Percentiles rank a stretch among this genome's conserved stretches.
Conservation (phyloP, 1,139 yeast genomes). For the Geotrichum reessii region DNA sequence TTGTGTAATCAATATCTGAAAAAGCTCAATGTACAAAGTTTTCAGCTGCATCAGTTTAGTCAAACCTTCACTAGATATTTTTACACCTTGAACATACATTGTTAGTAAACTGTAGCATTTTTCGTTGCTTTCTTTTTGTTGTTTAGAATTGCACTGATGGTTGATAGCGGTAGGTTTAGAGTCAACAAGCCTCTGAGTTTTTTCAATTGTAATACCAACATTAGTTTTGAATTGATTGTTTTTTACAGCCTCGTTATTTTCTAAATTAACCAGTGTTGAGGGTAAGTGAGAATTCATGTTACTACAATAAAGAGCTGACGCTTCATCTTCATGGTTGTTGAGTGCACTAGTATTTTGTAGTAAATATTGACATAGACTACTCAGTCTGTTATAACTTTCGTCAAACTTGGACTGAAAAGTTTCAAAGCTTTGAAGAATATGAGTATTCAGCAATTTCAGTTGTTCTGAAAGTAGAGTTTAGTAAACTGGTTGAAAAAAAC, state of each 20-base stretch:
- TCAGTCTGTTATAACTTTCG: constrained; percentile 1
- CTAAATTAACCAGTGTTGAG: background rate
- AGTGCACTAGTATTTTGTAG: background rate
- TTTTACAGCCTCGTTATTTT: background rate
- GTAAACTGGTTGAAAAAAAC: background rate
- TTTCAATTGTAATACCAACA: background rate
- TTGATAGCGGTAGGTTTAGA: background rate
- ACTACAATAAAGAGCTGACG: background rate
- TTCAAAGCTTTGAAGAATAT: constrained; percentile 10
- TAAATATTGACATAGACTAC: background rate
- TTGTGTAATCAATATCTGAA: constrained; percentile 14
- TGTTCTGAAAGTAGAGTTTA: constrained; percentile 8
- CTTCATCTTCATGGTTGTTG: background rate
- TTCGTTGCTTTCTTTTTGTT: background rate
- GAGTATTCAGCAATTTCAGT: constrained; percentile 9
- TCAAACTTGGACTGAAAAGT: constrained; percentile 8
- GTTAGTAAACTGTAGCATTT: background rate
- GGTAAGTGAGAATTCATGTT: background rate
- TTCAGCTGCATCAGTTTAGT: constrained; percentile 10
- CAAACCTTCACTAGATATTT: constrained; percentile 1
- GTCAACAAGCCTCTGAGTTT: background rate
- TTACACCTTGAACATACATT: background rate
- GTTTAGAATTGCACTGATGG: background rate
- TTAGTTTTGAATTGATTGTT: background rate
- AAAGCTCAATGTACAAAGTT: constrained; percentile 15